Percentiles rank a stretch among this genome's conserved stretches.
These are phyloP conservation scores for Aspergillus hancockii DNA, from an alignment of 495 filamentous ascomycete genomes.

Conservation along the genomic window DNA sequence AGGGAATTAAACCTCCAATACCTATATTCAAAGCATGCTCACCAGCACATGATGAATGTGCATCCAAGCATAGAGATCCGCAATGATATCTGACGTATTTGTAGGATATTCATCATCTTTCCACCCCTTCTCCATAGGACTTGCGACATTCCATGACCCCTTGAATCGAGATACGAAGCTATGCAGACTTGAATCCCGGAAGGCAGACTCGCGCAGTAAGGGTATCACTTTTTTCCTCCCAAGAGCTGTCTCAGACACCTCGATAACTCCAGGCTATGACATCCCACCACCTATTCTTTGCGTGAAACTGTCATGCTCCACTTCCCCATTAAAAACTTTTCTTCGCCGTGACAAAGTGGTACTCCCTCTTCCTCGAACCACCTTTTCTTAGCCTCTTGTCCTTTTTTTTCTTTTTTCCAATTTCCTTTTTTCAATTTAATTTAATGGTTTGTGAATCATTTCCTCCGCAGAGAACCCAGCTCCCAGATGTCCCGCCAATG, in stretches of 20 bases:
- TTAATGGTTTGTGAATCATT: slow-evolving; percentile 16
- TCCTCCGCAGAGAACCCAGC: slow-evolving; percentile 31
- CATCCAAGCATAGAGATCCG: slow-evolving; percentile 33
- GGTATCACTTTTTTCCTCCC: slow-evolving; percentile 54
- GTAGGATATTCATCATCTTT: slow-evolving; percentile 26
- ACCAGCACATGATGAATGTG: slow-evolving; percentile 26
- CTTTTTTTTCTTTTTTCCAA: slow-evolving; percentile 15
- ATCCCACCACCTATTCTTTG: slow-evolving; percentile 34
- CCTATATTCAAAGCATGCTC: slow-evolving; percentile 33
- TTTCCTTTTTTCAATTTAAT: slow-evolving; percentile 8
- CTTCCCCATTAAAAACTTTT: slow-evolving; percentile 31
- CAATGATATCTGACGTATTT: slow-evolving; percentile 37
- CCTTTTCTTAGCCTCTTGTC: slow-evolving; percentile 1
- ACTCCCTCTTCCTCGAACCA: slow-evolving; percentile 6
- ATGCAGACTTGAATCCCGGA: slow-evolving; percentile 43
- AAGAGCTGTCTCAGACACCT: slow-evolving; percentile 51
- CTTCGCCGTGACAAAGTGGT: slow-evolving; percentile 30
- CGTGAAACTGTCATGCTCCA: slow-evolving; percentile 38
- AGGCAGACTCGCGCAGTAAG: slow-evolving; percentile 51
- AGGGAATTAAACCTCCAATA: slow-evolving; percentile 30
- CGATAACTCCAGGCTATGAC: slow-evolving; percentile 46
- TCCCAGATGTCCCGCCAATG: slow-evolving; percentile 26
- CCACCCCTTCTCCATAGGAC: slow-evolving; percentile 20
- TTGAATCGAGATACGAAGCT: slow-evolving; percentile 38
- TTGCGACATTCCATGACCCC: slow-evolving; percentile 36